A percentile compares a stretch with the other conserved stretches of the same genome.
phyloP scores from a whole-genome alignment of 2,329 filamentous ascomycete species.

The Mollisiaceae sp. region DNA sequence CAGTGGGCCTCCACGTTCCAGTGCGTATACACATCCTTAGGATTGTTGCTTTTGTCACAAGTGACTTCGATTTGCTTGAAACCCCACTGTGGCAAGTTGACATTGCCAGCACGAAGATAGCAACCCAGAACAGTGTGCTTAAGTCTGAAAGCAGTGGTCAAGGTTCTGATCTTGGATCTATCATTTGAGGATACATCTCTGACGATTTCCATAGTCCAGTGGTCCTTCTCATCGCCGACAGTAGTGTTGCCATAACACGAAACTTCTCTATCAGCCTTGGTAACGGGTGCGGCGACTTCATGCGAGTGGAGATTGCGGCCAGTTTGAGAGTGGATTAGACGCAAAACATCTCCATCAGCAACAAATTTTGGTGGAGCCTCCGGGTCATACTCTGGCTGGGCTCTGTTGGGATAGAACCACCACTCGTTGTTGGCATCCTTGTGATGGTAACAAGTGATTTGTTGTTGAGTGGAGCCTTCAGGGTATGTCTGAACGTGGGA shows the following conservation, averaged over 20 bases:
- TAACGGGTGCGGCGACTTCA: constrained; percentile 83
- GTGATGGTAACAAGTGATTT: constrained; percentile 99
- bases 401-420: constrained; percentile 96
- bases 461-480: constrained; percentile 91
- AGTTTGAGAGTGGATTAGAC: constrained; percentile 92
- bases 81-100: constrained; percentile 97
- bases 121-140: constrained; percentile 83
- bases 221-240: constrained; percentile 95
- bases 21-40: constrained; percentile 91
- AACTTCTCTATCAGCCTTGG: constrained; percentile 89
- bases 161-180: constrained; percentile 81
- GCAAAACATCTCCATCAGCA: constrained; percentile 77
- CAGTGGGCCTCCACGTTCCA: constrained; percentile 98
- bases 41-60: constrained; percentile 91
- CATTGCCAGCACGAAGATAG: constrained; percentile 93
- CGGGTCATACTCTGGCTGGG: constrained; percentile 72
- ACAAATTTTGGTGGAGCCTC: constrained; percentile 76
- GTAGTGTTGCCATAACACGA: constrained; percentile 96
- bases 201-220: constrained; percentile 94
- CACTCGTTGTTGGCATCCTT: constrained; percentile 99
- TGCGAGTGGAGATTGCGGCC: constrained; percentile 98
- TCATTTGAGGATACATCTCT: constrained; percentile 81
- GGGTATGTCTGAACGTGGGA: constrained; percentile 97
- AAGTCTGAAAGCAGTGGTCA: constrained; percentile 92
- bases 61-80: constrained; percentile 99